A percentile compares a stretch with the other conserved stretches of the same genome.
phyloP scores from a whole-genome alignment of 306 rosid genomes.

The Vachellia pachyceras region DNA sequence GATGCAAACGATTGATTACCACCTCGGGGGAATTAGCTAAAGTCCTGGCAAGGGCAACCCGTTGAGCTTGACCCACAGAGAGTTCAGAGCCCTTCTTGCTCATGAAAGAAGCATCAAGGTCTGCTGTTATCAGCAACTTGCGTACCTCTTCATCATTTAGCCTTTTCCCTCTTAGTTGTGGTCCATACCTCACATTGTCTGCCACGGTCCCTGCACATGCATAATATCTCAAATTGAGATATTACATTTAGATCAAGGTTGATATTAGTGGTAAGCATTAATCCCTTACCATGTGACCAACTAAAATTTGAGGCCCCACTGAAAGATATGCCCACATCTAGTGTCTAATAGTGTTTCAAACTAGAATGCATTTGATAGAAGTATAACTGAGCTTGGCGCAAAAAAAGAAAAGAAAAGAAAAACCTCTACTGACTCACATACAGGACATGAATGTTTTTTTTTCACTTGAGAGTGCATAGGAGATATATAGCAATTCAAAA shows the following conservation, averaged over 20 bases:
- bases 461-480: neutral
- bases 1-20: neutral
- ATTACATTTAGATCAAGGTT: too few relatives aligned
- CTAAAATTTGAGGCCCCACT: too few relatives aligned
- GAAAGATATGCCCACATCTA: too few relatives aligned
- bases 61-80: conserved; percentile 94
- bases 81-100: conserved; percentile 67
- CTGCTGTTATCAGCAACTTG: conserved; percentile 75
- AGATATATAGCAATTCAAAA: neutral
- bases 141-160: conserved; percentile 68
- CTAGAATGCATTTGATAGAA: too few relatives aligned
- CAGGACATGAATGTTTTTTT: too few relatives aligned
- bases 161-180: conserved; percentile 68
- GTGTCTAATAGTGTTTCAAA: too few relatives aligned
- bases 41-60: conserved; percentile 96
- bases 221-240: neutral
- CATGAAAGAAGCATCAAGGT: conserved; percentile 72
- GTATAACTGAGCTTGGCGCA: too few relatives aligned
- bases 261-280: too few relatives aligned
- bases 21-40: conserved; percentile 92
- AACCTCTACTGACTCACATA: too few relatives aligned
- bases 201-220: conserved; percentile 77
- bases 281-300: too few relatives aligned
- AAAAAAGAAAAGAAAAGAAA: too few relatives aligned
- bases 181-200: conserved; percentile 84